These are phyloP conservation scores for Detonula confervacea DNA, from an alignment of 352 stramenopile genomes.

Conservation along the genomic window DNA sequence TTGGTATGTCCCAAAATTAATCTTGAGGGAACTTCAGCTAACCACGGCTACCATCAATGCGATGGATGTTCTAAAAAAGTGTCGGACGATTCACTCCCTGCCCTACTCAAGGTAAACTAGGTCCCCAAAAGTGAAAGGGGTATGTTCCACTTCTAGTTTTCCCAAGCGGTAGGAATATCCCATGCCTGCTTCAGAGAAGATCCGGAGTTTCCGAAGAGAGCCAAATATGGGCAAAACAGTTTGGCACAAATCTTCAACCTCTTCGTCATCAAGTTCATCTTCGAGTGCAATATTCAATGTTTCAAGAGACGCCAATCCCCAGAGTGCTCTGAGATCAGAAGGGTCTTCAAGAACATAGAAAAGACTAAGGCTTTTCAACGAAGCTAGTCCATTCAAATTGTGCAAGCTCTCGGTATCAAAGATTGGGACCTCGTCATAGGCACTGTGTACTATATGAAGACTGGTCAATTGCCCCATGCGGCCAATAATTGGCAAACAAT, in stretches of 20 bases:
- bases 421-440: conserved; percentile 28
- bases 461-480: conserved; percentile 41
- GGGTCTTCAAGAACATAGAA: conserved; percentile 48
- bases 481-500: conserved; percentile 34
- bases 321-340: conserved; percentile 31
- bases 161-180: conserved; percentile 20
- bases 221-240: conserved; percentile 30
- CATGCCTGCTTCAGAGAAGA: conserved; percentile 51
- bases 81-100: too few species aligned
- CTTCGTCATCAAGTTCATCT: conserved; percentile 27
- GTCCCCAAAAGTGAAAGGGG: conserved; percentile 39
- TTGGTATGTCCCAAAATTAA: too few species aligned
- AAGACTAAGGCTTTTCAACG: conserved; percentile 37
- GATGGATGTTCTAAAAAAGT: too few species aligned
- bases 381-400: conserved; percentile 29
- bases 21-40: too few species aligned
- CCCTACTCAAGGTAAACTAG: conserved; percentile 38
- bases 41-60: too few species aligned
- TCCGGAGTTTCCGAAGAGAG: conserved; percentile 31
- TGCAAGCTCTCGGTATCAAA: conserved; percentile 40
- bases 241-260: conserved; percentile 28
- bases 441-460: conserved; percentile 43
- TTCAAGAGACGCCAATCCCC: conserved; percentile 34
- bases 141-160: conserved; percentile 43
- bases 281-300: conserved; percentile 53